Evolutionary conservation across 73 alveolate species (phyloP), one percentile per base, ranked within the genome.

Genomic region (Paramecium pentaurelia): DNA sequence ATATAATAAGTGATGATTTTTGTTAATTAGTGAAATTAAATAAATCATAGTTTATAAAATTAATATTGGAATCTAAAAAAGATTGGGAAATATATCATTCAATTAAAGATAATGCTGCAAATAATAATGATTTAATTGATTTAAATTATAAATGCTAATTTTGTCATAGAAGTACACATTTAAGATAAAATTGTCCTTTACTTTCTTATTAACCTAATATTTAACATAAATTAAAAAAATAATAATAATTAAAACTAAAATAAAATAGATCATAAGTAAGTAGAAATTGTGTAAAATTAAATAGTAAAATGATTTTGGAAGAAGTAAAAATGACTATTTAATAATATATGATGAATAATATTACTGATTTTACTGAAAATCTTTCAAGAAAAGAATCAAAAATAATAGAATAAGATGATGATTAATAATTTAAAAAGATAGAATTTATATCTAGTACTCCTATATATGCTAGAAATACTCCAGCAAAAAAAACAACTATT

Each of bases 21-120:
- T 64, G 84, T 32, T 64, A 64, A 64, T 34, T 64, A 64, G 51
- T 64, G 2, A 64, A 64, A 28, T 64, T 64, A 20, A 64, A 18
- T 64, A 64, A 64, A 64, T 12, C 42, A 2, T 28, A 64, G 16
- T 64, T 64, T 34, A 11, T 32, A 12, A 64, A 34, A 34, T 34
- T 64, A 6, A 64, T 64, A 32, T 34, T 28, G 27, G 84, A 64
- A 32, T 64, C 45, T 4, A 64, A 64, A 7, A 73, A 38, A 40
- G 87, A 73, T 73, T 73, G 54, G 60, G 87, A 73, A 73, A 37
- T 73, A 36, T 73, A 34, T 16, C 87, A 73, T 36, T 40, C 28
- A 10, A 40, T 73, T 2, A 73, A 73, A 28, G 87, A 73, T 38
- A 73, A 73, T 40, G 60, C 60, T 6, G 47, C 47, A 38, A 37